Evolutionary conservation across 179 eudicot genomes (phyloP).

Genomic region (Patellifolia procumbens): DNA sequence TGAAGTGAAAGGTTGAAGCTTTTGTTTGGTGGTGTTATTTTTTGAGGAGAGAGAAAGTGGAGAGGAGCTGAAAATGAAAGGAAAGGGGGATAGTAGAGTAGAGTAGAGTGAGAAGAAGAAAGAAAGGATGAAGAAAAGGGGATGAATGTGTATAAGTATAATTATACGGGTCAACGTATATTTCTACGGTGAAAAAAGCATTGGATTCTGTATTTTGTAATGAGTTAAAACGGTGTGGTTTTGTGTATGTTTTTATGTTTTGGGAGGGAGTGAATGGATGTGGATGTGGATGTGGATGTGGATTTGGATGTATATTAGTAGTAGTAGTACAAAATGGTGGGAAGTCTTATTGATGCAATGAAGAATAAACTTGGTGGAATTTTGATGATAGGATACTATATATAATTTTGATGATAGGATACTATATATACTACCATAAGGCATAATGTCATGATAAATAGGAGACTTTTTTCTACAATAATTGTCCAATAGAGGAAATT

Average conservation of each 20-base stretch:
- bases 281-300: slow-evolving; percentile 8
- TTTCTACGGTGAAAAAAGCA: slow-evolving; percentile 15
- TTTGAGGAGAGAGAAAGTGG: not conserved
- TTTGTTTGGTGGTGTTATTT: not conserved
- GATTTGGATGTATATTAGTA: not conserved
- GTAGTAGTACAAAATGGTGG: not conserved
- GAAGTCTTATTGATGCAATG: slow-evolving; percentile 8
- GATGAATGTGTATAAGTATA: slow-evolving; percentile 18
- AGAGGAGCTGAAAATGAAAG: not conserved
- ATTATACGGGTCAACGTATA: slow-evolving; percentile 32
- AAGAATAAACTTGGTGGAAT: not conserved
- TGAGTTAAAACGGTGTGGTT: not conserved
- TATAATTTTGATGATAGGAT: too few relatives aligned
- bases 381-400: not conserved
- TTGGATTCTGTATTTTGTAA: slow-evolving; percentile 19
- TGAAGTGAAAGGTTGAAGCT: slow-evolving; percentile 17
- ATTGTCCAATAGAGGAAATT: too few relatives aligned
- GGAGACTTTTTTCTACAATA: too few relatives aligned
- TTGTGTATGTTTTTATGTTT: too few relatives aligned
- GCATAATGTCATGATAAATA: too few relatives aligned
- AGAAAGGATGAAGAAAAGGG: not conserved
- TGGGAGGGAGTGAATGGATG: too few relatives aligned
- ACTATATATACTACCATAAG: too few relatives aligned
- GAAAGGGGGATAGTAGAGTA: not conserved
- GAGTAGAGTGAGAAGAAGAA: not conserved